Evolutionary conservation across 73 alveolate species (phyloP).

Genomic region (Paramecium sonneborni): DNA sequence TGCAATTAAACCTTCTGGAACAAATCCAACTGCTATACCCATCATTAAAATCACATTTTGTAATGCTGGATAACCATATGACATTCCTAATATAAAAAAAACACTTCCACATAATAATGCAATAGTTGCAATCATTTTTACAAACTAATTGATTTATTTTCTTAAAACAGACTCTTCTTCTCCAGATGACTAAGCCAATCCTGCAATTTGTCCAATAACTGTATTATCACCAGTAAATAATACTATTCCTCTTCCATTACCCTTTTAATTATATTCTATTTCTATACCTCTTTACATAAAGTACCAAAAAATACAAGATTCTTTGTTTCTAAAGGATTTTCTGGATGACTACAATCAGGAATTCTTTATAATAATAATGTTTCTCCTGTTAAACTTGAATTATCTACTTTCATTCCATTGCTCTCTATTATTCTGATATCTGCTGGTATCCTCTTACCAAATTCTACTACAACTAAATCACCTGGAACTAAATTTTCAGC

Average conservation of each 20-base stretch:
- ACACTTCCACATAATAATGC: constrained; percentile 87
- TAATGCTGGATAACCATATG: constrained; percentile 83
- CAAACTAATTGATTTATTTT: constrained; percentile 86
- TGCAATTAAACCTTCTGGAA: constrained; percentile 95
- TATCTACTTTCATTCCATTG: constrained; percentile 93
- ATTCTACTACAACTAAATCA: constrained; percentile 87
- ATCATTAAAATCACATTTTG: constrained; percentile 85
- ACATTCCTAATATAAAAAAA: constrained; percentile 84
- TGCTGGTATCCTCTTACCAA: constrained; percentile 96
- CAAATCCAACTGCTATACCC: constrained; percentile 95
- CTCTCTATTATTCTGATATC: constrained; percentile 88
- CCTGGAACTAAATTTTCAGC: constrained; percentile 92
- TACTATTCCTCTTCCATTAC: constrained; percentile 94
- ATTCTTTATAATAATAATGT: constrained; percentile 86
- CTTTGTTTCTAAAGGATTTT: constrained; percentile 93
- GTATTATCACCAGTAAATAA: constrained; percentile 95
- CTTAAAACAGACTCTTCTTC: constrained; percentile 87
- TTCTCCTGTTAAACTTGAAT: constrained; percentile 97
- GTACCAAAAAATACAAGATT: constrained; percentile 96
- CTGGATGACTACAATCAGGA: constrained; percentile 85
- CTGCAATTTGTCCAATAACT: constrained; percentile 96
- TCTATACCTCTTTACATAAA: constrained; percentile 74
- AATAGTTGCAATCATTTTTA: constrained; percentile 88
- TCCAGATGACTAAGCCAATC: constrained; percentile 88
- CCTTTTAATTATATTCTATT: constrained; percentile 54